phyloP scores from a whole-genome alignment of 2,329 filamentous ascomycete genomes.

The Colletotrichum agaves region DNA sequence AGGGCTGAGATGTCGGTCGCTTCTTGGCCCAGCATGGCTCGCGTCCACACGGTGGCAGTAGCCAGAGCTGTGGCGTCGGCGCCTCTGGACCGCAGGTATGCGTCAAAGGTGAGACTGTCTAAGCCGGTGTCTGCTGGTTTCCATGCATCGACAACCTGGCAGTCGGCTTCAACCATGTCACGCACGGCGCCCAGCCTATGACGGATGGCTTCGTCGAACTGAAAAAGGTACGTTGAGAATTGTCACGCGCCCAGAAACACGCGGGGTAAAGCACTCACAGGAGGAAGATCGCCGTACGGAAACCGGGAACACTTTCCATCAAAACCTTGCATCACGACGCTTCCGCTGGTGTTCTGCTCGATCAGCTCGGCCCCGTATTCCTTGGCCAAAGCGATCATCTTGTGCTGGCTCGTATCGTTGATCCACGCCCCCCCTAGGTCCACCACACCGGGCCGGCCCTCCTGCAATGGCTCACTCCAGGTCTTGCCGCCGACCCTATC shows the following conservation, averaged over 20 bases:
- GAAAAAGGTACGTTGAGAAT: too few species aligned
- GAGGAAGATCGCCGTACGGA: slow-evolving; percentile 38
- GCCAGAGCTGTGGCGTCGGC: slow-evolving; percentile 44
- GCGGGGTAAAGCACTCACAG: slow-evolving; percentile 26
- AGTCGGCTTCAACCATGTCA: slow-evolving; percentile 44
- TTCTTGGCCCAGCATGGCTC: slow-evolving; percentile 62
- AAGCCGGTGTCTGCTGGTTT: slow-evolving; percentile 39
- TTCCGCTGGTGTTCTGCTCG: slow-evolving; percentile 59
- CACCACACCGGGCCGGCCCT: slow-evolving; percentile 46
- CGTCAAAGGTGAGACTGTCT: slow-evolving; percentile 45
- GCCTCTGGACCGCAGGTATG: slow-evolving; percentile 42
- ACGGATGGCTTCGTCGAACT: slow-evolving; percentile 27
- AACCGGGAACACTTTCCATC: slow-evolving; percentile 45
- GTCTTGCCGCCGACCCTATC: slow-evolving; percentile 64
- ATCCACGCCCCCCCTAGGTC: slow-evolving; percentile 71
- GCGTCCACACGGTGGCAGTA: slow-evolving; percentile 56
- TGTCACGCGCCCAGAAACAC: too few species aligned
- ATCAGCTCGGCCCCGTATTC: slow-evolving; percentile 56
- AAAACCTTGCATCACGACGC: slow-evolving; percentile 53
- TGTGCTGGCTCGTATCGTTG: slow-evolving; percentile 64
- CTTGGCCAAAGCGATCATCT: slow-evolving; percentile 54
- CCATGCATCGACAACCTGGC: slow-evolving; percentile 42
- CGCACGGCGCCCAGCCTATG: slow-evolving; percentile 36
- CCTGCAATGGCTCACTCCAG: slow-evolving; percentile 48
- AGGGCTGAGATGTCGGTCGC: slow-evolving; percentile 60